Conservation (phyloP, 2,329 filamentous ascomycete genomes). For the Cercospora zeina region DNA sequence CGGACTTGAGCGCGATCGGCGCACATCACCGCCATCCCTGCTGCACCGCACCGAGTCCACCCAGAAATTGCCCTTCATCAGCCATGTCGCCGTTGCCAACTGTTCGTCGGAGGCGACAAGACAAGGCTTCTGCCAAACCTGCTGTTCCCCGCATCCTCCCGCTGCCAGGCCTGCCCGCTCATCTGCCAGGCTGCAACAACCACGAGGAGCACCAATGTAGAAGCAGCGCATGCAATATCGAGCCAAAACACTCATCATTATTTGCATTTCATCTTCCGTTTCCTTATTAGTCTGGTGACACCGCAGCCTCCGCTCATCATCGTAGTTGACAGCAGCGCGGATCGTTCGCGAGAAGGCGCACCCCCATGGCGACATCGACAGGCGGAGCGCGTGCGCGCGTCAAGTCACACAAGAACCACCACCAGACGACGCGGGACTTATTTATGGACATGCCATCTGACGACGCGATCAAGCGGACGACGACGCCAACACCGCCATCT, state of each 20-base stretch:
- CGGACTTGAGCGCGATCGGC: neutral
- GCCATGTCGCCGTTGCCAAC: no score
- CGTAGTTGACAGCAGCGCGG: neutral
- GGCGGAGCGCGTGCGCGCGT: slow-evolving; percentile 19
- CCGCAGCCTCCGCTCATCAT: slow-evolving; percentile 17
- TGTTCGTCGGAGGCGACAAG: neutral
- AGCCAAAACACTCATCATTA: slow-evolving; percentile 9
- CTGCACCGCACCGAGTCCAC: neutral
- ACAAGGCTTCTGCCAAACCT: neutral
- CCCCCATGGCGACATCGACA: slow-evolving; percentile 24
- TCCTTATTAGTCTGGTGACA: slow-evolving; percentile 22
- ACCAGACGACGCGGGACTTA: slow-evolving; percentile 30
- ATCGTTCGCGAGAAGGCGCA: slow-evolving; percentile 8
- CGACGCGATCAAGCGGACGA: slow-evolving; percentile 30
- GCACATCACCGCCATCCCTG: neutral
- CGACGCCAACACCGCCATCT: slow-evolving; percentile 26
- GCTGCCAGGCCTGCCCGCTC: neutral
- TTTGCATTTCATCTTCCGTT: neutral
- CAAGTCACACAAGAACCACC: slow-evolving; percentile 31
- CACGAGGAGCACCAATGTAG: neutral
- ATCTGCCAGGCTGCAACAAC: no score
- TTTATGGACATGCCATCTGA: slow-evolving; percentile 35
- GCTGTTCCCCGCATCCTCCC: neutral
- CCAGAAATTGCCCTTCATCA: no score
- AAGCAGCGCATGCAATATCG: neutral